Evolutionary conservation across 2,329 filamentous ascomycete species (phyloP).

Genomic region (Gnomoniopsis smithogilvyi): DNA sequence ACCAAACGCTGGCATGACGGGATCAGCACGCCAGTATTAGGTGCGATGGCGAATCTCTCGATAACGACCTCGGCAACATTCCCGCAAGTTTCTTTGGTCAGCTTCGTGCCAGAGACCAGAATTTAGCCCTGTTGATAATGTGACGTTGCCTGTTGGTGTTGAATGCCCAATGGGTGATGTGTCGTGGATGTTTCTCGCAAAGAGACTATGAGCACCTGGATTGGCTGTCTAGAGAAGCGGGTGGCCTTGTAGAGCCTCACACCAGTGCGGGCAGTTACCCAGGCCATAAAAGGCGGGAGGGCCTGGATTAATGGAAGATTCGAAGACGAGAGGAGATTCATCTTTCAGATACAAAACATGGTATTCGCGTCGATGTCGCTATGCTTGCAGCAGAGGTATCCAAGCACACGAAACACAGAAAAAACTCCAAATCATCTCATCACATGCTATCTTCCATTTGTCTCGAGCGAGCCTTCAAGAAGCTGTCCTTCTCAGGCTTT

Average conservation of each 20-base stretch:
- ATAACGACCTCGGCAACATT: neutral
- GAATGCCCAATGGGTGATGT: too few relatives aligned
- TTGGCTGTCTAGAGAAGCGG: too few relatives aligned
- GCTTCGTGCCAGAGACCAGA: neutral
- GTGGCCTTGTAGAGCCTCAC: too few relatives aligned
- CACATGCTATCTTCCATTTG: constrained; percentile 69
- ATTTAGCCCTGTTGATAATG: too few relatives aligned
- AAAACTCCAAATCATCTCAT: constrained; percentile 8
- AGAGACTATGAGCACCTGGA: too few relatives aligned
- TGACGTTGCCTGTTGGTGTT: too few relatives aligned
- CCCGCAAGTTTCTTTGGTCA: neutral
- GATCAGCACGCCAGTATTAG: constrained; percentile 5
- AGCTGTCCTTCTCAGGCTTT: constrained; percentile 61
- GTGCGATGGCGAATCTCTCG: constrained; percentile 7
- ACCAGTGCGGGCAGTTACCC: neutral
- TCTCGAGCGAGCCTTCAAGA: constrained; percentile 61
- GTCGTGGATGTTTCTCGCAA: too few relatives aligned
- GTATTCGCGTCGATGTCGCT: constrained; percentile 4
- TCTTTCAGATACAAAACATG: neutral
- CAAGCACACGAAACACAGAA: neutral
- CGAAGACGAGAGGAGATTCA: neutral
- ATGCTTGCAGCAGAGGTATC: constrained; percentile 5
- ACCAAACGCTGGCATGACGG: neutral
- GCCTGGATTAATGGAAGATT: neutral
- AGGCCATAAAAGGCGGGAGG: neutral